Percentiles rank a stretch among this genome's conserved stretches.
phyloP scores from a whole-genome alignment of 441 rosid genomes.

The Flueggea neowawraea region DNA sequence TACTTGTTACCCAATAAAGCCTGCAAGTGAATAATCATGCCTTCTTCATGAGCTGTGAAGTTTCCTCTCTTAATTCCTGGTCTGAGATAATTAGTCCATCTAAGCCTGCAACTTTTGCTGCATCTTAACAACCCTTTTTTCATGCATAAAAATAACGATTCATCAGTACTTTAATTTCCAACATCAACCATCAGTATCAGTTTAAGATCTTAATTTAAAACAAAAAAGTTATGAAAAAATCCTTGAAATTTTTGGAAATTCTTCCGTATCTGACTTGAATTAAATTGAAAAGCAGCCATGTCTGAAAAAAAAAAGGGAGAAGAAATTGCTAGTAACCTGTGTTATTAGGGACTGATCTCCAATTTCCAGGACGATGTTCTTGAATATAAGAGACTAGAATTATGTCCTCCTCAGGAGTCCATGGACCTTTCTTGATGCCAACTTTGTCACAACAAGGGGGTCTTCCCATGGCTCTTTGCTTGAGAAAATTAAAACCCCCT shows the following conservation, averaged over 20 bases:
- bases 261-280: not conserved
- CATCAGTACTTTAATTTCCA: no score
- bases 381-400: conserved; percentile 92
- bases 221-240: no score
- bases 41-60: conserved; percentile 94
- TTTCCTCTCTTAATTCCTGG: conserved; percentile 98
- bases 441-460: conserved; percentile 98
- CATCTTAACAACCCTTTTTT: conserved; percentile 76
- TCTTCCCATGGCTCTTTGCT: conserved; percentile 64
- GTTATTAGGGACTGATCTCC: conserved; percentile 98
- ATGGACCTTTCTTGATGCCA: conserved; percentile 97
- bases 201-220: no score
- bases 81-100: conserved; percentile 96
- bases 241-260: no score
- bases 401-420: conserved; percentile 99
- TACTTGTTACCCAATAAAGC: conserved; percentile 99
- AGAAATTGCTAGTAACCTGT: conserved; percentile 45
- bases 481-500: not conserved
- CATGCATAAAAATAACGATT: not conserved
- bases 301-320: not conserved
- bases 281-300: not conserved
- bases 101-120: conserved; percentile 97
- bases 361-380: conserved; percentile 96
- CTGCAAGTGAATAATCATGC: conserved; percentile 95
- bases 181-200: no score